phyloP scores from a whole-genome alignment of 257 asterid species.

The Leptodermis oblonga region DNA sequence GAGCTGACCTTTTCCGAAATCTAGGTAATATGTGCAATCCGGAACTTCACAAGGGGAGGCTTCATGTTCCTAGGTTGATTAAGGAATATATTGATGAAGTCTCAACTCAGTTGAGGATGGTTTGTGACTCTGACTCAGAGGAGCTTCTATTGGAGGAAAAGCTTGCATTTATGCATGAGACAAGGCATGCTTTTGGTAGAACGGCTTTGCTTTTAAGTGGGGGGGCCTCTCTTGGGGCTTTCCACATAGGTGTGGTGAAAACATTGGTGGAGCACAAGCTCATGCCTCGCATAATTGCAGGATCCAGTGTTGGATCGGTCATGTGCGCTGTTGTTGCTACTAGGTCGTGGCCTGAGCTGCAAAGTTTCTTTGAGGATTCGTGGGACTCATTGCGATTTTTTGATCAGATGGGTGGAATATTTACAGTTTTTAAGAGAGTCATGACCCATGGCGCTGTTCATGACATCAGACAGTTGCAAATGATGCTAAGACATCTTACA shows the following conservation, averaged over 20 bases:
- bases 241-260: slow-evolving; percentile 87
- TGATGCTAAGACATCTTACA: slow-evolving; percentile 73
- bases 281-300: slow-evolving; percentile 87
- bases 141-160: slow-evolving; percentile 91
- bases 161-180: slow-evolving; percentile 94
- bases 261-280: slow-evolving; percentile 89
- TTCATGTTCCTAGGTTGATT: slow-evolving; percentile 81
- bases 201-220: slow-evolving; percentile 92
- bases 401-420: slow-evolving; percentile 83
- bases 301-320: slow-evolving; percentile 92
- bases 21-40: slow-evolving; percentile 96
- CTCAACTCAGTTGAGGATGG: slow-evolving; percentile 81
- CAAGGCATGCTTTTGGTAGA: slow-evolving; percentile 93
- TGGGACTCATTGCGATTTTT: slow-evolving; percentile 86
- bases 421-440: slow-evolving; percentile 71
- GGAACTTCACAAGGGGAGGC: slow-evolving; percentile 86
- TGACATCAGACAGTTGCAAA: slow-evolving; percentile 83
- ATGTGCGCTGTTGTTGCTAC: slow-evolving; percentile 90
- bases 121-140: slow-evolving; percentile 80
- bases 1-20: slow-evolving; percentile 86
- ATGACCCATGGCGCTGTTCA: slow-evolving; percentile 87
- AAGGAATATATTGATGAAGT: slow-evolving; percentile 93
- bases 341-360: slow-evolving; percentile 95
- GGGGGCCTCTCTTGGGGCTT: slow-evolving; percentile 94
- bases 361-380: slow-evolving; percentile 85